Evolutionary conservation across 148 eudicot genomes (phyloP).

Genomic region (Cornus kousa): DNA sequence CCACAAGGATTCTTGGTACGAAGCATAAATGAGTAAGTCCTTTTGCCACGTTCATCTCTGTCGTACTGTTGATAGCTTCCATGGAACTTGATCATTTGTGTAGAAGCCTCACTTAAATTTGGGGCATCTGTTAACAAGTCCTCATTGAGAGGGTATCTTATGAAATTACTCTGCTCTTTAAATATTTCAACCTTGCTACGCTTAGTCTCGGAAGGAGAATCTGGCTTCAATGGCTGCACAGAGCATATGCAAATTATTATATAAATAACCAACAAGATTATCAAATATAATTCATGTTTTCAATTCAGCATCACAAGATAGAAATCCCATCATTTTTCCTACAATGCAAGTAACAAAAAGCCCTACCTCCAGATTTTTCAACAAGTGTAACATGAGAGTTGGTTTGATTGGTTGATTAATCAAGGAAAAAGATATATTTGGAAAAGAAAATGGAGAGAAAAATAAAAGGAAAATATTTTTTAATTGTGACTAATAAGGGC

Average conservation of each 20-base stretch:
- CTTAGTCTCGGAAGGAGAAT: conserved; percentile 61
- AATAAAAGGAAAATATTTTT: too few relatives aligned
- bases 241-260: neutral
- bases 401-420: too few relatives aligned
- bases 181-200: conserved; percentile 95
- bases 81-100: conserved; percentile 94
- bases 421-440: too few relatives aligned
- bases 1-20: conserved; percentile 98
- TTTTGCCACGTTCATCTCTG: conserved; percentile 76
- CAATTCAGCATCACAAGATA: neutral
- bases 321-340: neutral
- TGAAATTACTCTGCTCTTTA: conserved; percentile 92
- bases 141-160: conserved; percentile 92
- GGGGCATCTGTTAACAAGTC: conserved; percentile 81
- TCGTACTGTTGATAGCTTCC: conserved; percentile 88
- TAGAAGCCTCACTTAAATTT: conserved; percentile 79
- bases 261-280: neutral
- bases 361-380: neutral
- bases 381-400: too few relatives aligned
- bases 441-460: too few relatives aligned
- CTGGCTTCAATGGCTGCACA: conserved; percentile 89
- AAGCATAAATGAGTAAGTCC: conserved; percentile 96
- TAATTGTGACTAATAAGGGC: too few relatives aligned
- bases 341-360: neutral
- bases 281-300: neutral